Evolutionary conservation across 768 basidiomycete species (phyloP).

Genomic region (Kwoniella botswanensis): DNA sequence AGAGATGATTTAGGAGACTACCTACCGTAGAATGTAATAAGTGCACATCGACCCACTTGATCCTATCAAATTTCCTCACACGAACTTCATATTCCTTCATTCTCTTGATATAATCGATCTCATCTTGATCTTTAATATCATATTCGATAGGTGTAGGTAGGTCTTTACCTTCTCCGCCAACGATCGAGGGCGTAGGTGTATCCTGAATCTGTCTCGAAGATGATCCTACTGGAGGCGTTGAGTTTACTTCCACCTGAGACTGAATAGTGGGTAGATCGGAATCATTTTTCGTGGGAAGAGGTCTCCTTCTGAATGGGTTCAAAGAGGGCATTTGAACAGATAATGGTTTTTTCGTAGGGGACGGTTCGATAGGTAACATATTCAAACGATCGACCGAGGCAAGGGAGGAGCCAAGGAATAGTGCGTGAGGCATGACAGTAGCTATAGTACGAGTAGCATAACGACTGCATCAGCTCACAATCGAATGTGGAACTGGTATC

Average conservation of each 20-base stretch:
- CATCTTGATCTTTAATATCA: constrained; percentile 13
- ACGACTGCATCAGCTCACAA: no score
- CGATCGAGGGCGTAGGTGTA: not conserved
- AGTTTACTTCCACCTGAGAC: not conserved
- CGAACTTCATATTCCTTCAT: constrained; percentile 46
- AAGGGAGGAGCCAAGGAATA: constrained; percentile 86
- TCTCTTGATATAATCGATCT: constrained; percentile 26
- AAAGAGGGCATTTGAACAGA: constrained; percentile 33
- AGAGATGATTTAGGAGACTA: not conserved
- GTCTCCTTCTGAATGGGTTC: constrained; percentile 16
- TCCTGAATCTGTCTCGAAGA: not conserved
- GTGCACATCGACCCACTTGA: constrained; percentile 55
- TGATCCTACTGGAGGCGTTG: not conserved
- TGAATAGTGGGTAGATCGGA: constrained; percentile 11
- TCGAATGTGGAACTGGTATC: not conserved
- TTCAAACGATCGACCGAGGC: constrained; percentile 78
- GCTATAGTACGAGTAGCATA: constrained; percentile 58
- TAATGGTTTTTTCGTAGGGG: not conserved
- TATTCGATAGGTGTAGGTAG: constrained; percentile 6
- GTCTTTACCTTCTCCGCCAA: constrained; percentile 6
- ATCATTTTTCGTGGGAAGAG: not conserved
- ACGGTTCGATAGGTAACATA: constrained; percentile 47
- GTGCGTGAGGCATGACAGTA: constrained; percentile 90
- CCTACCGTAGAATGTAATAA: constrained; percentile 56
- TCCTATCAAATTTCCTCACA: constrained; percentile 53